Percentiles rank a stretch among this genome's conserved stretches.
These are phyloP conservation scores for Hypoxylon sp. DNA, from an alignment of 2,329 filamentous ascomycete genomes.

Conservation along the genomic window DNA sequence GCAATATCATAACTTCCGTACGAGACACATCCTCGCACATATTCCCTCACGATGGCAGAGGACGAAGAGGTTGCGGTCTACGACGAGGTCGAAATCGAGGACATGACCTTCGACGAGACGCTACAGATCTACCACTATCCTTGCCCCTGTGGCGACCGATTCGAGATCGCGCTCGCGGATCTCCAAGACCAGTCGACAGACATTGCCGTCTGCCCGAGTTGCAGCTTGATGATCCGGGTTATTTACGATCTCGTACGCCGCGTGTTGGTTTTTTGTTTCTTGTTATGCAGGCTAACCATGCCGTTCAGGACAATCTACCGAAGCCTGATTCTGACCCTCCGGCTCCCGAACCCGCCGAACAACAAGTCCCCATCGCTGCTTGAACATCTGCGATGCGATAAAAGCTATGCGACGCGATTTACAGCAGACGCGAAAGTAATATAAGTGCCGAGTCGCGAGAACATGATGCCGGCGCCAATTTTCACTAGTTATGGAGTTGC, in stretches of 20 bases:
- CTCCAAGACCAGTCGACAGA: slow-evolving; percentile 85
- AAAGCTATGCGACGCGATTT: background rate
- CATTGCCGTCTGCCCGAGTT: slow-evolving; percentile 97
- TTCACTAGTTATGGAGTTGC: slow-evolving; percentile 2
- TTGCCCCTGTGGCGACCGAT: slow-evolving; percentile 96
- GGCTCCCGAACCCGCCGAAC: slow-evolving; percentile 42
- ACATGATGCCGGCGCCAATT: background rate
- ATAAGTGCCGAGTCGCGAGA: slow-evolving; percentile 25
- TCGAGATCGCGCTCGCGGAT: slow-evolving; percentile 89
- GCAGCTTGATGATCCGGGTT: slow-evolving; percentile 94
- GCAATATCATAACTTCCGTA: background rate
- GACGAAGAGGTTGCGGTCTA: slow-evolving; percentile 78
- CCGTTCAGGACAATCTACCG: slow-evolving; percentile 49
- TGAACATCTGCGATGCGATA: slow-evolving; percentile 34
- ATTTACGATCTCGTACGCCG: slow-evolving; percentile 84
- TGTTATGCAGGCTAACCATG: slow-evolving; percentile 8
- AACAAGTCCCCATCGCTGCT: slow-evolving; percentile 49
- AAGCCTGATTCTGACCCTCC: slow-evolving; percentile 49
- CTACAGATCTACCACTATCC: slow-evolving; percentile 95
- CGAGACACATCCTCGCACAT: background rate
- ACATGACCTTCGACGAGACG: slow-evolving; percentile 89
- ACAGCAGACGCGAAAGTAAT: slow-evolving; percentile 1
- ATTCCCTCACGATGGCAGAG: slow-evolving; percentile 69
- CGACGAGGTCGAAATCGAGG: slow-evolving; percentile 98
- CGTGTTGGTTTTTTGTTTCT: background rate